Base-by-base conservation (phyloP, 1,139 yeast species). In the Yamadazyma kanchanaburiensis region DNA sequence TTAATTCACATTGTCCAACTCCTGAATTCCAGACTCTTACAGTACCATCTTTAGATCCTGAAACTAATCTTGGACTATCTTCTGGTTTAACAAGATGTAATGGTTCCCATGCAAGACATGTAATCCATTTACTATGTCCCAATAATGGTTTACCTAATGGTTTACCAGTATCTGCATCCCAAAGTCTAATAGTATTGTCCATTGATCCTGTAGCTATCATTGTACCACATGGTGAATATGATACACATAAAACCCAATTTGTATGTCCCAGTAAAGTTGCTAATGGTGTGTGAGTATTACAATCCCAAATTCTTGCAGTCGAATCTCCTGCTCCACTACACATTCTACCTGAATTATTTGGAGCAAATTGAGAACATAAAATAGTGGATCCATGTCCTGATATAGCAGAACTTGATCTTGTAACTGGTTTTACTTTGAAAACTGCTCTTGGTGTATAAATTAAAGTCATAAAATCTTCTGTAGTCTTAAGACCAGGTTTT, bases 251-350 rank as follows among this genome's bases (percentile, higher is more conserved):
- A 6, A 91, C 97, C 96, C 97, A 94, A 60, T 88, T 88, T 12
- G 78, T 64, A 51, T 91, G 99, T 0, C 98, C 98, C 11, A 67
- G 52, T 32, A 94, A 64, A 0, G 95, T 86, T 38, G 77, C 73
- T 50, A 80, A 64, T 4, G 96, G 96, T 0, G 98, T 91, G 48
- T 86, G 94, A 0, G 97, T 89, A 49, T 87, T 84, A 56, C 96
- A 85, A 58, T 89, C 97, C 99, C 99, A 91, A 31, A 91, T 77
- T 51, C 97, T 70, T 4, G 97, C 97, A n/a, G 97, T 89, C 25
- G 84, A 77, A 55, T 91, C 99, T 26, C 99, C 99, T 6, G 96
- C 88, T 26, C 98, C 99, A 0, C 96, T 83, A 27, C 87, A 94
- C 82, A 91, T 79, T 43, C 89, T 67, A 4, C 91, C 73, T 10